Evolutionary conservation across 225 moss, liverwort and hornwort species (phyloP).

Genomic region (Sphagnum contortum): DNA sequence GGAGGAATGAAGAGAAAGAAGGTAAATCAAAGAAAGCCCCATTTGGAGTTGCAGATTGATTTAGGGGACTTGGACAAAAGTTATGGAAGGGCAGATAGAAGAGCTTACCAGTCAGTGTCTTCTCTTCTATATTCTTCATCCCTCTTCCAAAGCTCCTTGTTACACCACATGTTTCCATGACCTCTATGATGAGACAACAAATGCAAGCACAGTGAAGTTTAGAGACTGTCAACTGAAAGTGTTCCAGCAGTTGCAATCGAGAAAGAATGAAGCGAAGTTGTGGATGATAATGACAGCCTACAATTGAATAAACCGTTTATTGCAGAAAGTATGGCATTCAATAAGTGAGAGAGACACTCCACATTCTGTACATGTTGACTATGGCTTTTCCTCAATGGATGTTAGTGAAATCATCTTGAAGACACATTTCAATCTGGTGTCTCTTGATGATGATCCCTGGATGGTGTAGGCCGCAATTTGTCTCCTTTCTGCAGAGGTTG

Average conservation of each 20-base stretch:
- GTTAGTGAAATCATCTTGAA: too few species aligned
- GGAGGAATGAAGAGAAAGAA: slow-evolving; percentile 14
- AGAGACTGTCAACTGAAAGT: slow-evolving; percentile 9
- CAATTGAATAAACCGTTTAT: too few species aligned
- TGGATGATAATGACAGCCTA: too few species aligned
- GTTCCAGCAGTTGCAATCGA: slow-evolving; percentile 34
- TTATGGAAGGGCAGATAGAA: slow-evolving; percentile 76
- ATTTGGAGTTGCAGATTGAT: slow-evolving; percentile 83
- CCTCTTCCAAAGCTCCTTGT: slow-evolving; percentile 85
- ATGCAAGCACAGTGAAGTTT: background rate
- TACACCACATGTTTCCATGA: slow-evolving; percentile 37
- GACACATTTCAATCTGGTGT: too few species aligned
- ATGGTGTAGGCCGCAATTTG: too few species aligned
- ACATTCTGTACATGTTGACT: too few species aligned
- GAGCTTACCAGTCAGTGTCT: slow-evolving; percentile 66
- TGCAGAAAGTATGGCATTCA: too few species aligned
- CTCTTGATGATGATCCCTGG: too few species aligned
- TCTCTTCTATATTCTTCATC: slow-evolving; percentile 52
- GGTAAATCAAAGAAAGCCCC: slow-evolving; percentile 23
- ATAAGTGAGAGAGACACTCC: too few species aligned
- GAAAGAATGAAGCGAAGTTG: slow-evolving; percentile 44
- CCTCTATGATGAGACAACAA: too few species aligned
- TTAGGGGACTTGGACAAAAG: slow-evolving; percentile 89
- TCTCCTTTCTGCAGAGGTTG: too few species aligned
- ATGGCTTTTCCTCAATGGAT: too few species aligned